Evolutionary conservation across 805 yeast species (phyloP).

Genomic region (Metschnikowia orientalis): DNA sequence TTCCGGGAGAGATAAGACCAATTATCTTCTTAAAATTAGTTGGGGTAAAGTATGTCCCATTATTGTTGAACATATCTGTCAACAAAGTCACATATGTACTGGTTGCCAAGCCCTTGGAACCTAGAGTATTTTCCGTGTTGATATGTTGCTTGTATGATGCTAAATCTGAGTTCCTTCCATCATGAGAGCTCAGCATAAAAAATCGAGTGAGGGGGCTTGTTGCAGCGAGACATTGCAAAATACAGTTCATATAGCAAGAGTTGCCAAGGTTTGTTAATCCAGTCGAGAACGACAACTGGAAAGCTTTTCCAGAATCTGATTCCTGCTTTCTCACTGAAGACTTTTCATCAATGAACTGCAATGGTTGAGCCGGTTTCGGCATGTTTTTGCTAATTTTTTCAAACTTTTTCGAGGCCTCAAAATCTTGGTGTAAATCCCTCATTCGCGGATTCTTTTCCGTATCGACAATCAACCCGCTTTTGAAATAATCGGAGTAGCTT

Average conservation of each 20-base stretch:
- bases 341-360: too few species aligned
- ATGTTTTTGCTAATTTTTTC: too few species aligned
- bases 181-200: slow-evolving; percentile 38
- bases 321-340: too few species aligned
- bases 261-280: slow-evolving; percentile 84
- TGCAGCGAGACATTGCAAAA: slow-evolving; percentile 80
- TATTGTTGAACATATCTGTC: slow-evolving; percentile 47
- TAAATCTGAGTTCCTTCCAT: slow-evolving; percentile 2
- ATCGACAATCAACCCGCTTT: slow-evolving; percentile 6
- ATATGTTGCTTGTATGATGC: slow-evolving; percentile 62
- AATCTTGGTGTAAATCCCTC: neutral
- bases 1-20: slow-evolving; percentile 58
- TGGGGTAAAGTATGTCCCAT: slow-evolving; percentile 52
- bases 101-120: slow-evolving; percentile 77
- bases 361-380: too few species aligned
- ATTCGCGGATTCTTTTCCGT: too few species aligned
- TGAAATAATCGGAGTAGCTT: slow-evolving; percentile 14
- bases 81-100: slow-evolving; percentile 60
- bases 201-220: slow-evolving; percentile 60
- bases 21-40: slow-evolving; percentile 58
- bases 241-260: slow-evolving; percentile 89
- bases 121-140: slow-evolving; percentile 67
- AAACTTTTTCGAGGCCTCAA: too few species aligned
- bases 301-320: neutral
- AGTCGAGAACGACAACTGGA: slow-evolving; percentile 40